Percentiles rank a stretch among this genome's conserved stretches.
phyloP scores from a whole-genome alignment of 257 asterid species.

The Osmanthus fragrans region DNA sequence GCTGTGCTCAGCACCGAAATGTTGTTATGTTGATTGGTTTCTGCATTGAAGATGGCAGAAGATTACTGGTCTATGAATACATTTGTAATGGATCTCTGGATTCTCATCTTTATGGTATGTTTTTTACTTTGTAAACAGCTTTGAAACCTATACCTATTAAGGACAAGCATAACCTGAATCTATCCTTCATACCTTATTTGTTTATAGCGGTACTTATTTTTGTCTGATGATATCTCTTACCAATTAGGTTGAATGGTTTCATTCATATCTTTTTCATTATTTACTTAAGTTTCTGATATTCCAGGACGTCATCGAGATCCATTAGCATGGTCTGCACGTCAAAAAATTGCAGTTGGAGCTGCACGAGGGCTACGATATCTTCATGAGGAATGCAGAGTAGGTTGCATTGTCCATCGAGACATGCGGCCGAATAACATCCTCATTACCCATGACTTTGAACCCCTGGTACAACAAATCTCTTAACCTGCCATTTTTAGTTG shows the following conservation, averaged over 20 bases:
- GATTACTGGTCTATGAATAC: slow-evolving; percentile 85
- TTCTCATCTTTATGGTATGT: slow-evolving; percentile 83
- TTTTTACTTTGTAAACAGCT: neutral
- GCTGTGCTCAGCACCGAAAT: slow-evolving; percentile 98
- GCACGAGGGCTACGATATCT: slow-evolving; percentile 93
- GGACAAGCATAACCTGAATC: neutral
- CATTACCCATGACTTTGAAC: slow-evolving; percentile 92
- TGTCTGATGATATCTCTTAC: neutral
- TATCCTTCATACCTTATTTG: neutral
- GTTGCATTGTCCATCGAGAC: slow-evolving; percentile 95
- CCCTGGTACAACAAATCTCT: slow-evolving; percentile 53
- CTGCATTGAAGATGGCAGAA: slow-evolving; percentile 83
- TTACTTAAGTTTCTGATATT: slow-evolving; percentile 12
- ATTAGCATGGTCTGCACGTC: slow-evolving; percentile 81
- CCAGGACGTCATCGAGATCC: slow-evolving; percentile 65
- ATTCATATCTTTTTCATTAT: neutral
- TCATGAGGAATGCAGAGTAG: slow-evolving; percentile 96
- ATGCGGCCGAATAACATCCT: slow-evolving; percentile 97
- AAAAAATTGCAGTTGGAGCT: slow-evolving; percentile 88
- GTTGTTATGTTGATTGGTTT: slow-evolving; percentile 95
- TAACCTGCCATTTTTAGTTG: slow-evolving; percentile 3
- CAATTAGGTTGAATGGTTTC: neutral
- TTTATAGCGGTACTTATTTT: no score
- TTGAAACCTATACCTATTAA: neutral
- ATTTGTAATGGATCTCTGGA: slow-evolving; percentile 97